Conservation (phyloP, 305 asterid species). For the Fraxinus greggii region DNA sequence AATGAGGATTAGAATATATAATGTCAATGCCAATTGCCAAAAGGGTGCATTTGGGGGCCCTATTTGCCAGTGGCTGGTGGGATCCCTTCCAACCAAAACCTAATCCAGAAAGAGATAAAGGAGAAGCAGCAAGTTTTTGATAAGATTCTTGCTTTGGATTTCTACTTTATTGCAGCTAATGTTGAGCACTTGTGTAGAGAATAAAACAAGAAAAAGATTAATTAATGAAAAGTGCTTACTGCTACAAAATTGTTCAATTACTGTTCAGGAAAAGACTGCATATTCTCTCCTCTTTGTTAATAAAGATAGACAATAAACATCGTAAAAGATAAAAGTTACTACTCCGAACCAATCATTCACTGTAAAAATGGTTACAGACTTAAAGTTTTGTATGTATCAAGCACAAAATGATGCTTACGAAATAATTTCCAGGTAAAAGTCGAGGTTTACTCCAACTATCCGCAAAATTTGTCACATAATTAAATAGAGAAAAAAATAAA, state of each 20-base stretch:
- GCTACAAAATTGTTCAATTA: background rate
- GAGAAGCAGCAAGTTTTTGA: background rate
- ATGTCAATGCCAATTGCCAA: background rate
- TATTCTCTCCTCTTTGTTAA: background rate
- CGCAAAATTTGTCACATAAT: background rate
- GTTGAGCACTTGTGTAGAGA: background rate
- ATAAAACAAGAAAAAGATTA: background rate
- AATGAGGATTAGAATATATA: background rate
- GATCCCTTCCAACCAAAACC: constrained; percentile 15
- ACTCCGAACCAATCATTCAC: background rate
- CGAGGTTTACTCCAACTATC: background rate
- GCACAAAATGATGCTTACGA: background rate
- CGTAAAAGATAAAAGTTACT: too few relatives aligned
- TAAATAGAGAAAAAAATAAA: background rate
- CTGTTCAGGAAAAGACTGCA: background rate
- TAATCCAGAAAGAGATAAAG: background rate
- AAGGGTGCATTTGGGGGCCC: background rate
- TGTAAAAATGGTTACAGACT: background rate
- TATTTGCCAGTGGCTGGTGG: constrained; percentile 3
- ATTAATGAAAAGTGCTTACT: background rate
- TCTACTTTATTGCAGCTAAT: background rate
- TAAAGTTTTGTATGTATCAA: background rate
- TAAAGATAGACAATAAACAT: background rate
- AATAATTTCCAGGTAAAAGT: background rate
- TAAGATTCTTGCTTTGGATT: background rate